Conservation (phyloP, 1,139 yeast genomes). For the Yamadazyma kanchanaburiensis region DNA sequence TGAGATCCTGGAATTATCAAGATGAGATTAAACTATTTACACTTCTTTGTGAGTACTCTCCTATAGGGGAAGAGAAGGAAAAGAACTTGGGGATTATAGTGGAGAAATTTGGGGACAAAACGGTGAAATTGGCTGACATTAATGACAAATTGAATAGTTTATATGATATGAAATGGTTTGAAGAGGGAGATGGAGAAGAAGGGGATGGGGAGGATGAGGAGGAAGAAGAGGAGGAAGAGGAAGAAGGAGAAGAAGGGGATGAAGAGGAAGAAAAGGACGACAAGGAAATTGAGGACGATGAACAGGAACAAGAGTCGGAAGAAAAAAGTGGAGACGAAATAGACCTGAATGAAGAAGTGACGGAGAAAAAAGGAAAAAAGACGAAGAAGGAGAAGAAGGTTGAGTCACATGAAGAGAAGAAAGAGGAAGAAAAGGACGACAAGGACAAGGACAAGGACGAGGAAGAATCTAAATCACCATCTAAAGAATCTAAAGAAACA, state of each 20-base stretch:
- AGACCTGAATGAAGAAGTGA: constrained; percentile 8
- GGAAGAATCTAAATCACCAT: too few species aligned
- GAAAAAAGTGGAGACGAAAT: constrained; percentile 6
- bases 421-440: not conserved
- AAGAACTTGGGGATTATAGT: constrained; percentile 57
- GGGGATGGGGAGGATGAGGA: constrained; percentile 8
- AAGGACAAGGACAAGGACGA: too few species aligned
- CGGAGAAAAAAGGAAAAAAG: constrained; percentile 2
- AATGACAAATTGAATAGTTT: constrained; percentile 54
- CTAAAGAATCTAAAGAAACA: too few species aligned
- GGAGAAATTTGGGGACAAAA: constrained; percentile 32
- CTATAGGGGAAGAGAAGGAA: constrained; percentile 57
- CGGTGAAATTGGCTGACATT: constrained; percentile 41
- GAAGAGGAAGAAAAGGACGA: constrained; percentile 1
- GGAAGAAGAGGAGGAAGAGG: constrained; percentile 5
- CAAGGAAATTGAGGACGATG: not conserved
- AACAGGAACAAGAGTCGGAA: constrained; percentile 2
- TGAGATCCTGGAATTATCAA: constrained; percentile 50
- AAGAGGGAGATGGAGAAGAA: constrained; percentile 22
- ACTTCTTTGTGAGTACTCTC: constrained; percentile 67
- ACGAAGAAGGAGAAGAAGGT: constrained; percentile 1
- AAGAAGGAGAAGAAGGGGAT: constrained; percentile 5
- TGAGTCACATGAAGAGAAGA: not conserved
- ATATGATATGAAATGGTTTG: constrained; percentile 49
- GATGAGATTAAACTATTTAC: constrained; percentile 67